Evolutionary conservation across 768 basidiomycete species (phyloP), one percentile per base, ranked within the genome.

Genomic region (Strobilomyces dryophilus): DNA sequence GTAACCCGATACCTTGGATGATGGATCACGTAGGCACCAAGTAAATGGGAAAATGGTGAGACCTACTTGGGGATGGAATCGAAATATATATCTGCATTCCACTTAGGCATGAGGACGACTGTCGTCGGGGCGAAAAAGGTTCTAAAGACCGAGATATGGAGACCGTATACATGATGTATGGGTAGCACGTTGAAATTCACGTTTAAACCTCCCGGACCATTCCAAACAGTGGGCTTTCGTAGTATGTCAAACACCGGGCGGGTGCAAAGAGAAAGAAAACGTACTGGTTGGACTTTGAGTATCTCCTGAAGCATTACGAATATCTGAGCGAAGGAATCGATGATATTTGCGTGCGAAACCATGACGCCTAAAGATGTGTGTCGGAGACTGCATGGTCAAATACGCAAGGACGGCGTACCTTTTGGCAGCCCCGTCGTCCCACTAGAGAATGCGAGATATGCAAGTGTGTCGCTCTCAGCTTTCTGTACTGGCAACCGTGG

Each of bases 341-440:
- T 67, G 17, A 87, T 42, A 63, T 87, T 88, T 45, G 80, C 80
- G 59, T 88, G 86, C 1, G 86, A 80, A 26, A 86, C 79, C 85
- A 83, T 85, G n/a, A 88, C 82, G 8, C 79, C 87, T 88, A 39
- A 32, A 4, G 31, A 47, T 46, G 5, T 10, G 17, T 7, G 18
- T 69, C n/a, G n/a, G 5, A 17, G 14, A 36, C n/a, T 12, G 10
- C 18, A 4, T 31, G 11, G 7, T 5, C 10, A 7, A 3, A 17
- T 6, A 8, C 24, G 24, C 24, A 24, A 24, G 24, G 24, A 24
- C 24, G 24, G 54, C 62, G 8, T 24, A 82, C 87, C 86, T 78
- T 90, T 90, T 0, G 88, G 86, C 4, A 83, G 70, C 0, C 89
- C 88, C 54, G 78, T 89, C 0, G 89, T 90, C 21, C 88, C 88